A percentile compares a stretch with the other conserved stretches of the same genome.
phyloP scores from a whole-genome alignment of 805 yeast genomes.

The Wickerhamiella sergipiensis region DNA sequence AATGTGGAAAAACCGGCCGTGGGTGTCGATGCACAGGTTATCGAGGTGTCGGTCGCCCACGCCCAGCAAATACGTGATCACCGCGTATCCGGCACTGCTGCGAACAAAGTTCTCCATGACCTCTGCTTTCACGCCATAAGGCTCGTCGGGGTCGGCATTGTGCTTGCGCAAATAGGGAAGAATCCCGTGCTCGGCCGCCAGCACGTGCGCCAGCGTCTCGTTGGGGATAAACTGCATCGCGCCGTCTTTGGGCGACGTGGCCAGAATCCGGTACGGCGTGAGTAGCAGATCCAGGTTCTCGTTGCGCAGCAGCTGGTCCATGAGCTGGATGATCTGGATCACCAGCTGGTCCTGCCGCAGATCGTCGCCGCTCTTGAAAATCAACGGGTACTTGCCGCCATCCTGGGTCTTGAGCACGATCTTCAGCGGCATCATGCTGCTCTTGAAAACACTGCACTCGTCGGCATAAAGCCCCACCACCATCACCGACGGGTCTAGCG shows the following conservation, averaged over 20 bases:
- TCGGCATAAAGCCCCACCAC: conserved; percentile 68
- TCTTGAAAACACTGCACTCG: conserved; percentile 77
- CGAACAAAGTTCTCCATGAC: conserved; percentile 90
- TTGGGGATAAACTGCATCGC: conserved; percentile 91
- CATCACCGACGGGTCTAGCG: conserved; percentile 67
- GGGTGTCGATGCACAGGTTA: conserved; percentile 64
- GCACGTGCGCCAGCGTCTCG: conserved; percentile 69
- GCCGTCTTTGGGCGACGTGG: conserved; percentile 85
- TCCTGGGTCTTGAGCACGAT: conserved; percentile 52
- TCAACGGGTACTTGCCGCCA: conserved; percentile 51
- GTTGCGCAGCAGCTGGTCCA: conserved; percentile 77
- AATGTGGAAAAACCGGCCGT: conserved; percentile 91
- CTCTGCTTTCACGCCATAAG: conserved; percentile 35
- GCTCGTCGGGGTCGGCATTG: conserved; percentile 36
- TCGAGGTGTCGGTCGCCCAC: conserved; percentile 97
- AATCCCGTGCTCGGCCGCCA: conserved; percentile 63
- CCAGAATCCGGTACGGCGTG: conserved; percentile 80
- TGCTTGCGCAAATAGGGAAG: conserved; percentile 54
- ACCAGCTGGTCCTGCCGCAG: conserved; percentile 92
- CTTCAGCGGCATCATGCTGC: conserved; percentile 80
- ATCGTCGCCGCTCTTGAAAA: conserved; percentile 95
- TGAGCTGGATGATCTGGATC: conserved; percentile 79
- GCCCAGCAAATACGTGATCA: conserved; percentile 83
- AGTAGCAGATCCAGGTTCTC: conserved; percentile 82
- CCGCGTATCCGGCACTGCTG: conserved; percentile 97